Base-by-base conservation (phyloP, 2,329 filamentous ascomycete genomes). In the Alternaria incomplexa region DNA sequence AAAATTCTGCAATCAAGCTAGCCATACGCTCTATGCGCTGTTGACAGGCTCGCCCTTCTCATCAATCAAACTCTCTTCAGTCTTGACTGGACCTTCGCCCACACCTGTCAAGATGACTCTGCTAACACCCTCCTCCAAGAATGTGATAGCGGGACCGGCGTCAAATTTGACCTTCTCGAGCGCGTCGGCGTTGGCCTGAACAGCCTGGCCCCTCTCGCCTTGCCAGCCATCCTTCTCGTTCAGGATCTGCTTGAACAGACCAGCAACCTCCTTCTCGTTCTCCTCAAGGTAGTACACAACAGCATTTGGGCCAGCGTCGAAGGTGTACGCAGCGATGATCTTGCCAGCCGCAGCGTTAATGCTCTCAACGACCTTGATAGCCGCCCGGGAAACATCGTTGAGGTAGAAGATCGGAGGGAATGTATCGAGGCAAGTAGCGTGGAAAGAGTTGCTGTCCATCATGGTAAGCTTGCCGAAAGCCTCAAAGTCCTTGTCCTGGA, bases 381-480 rank as follows among this genome's bases (percentile, higher is more conserved):
- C 93, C 1, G 95, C 93, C 40, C 91, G 86, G 20, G 91, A 95
- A 15, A 95, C 90, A 78, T 99, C 96, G 82, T 97, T 99, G 86
- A 99, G 90, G 85, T 99, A 99, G 82, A 97, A 97, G 78, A 99
- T 99, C 17, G 96, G 96, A 47, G 96, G 96, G 82, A 93, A 93
- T 2, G 96, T 98, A 79, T 99, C 96, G 72, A 96, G 85, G 80
- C 96, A 98, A 61, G 91, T 93, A 40, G 96, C 93, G 81, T 99
- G 96, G 89, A 99, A 99, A 63, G 90, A 93, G 84, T 99, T 99
- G 77, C 92, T 96, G 79, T 99, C 96, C 80, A 90, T 91, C 94
- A 97, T 99, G 15, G 96, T 97, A 65, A 97, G 87, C 78, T 92
- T 89, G 23, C 91, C 96, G 77, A 99, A 99, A 20, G 87, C 84